Evolutionary conservation across 75 land plant genomes (phyloP).

Genomic region (Cunninghamia lanceolata): DNA sequence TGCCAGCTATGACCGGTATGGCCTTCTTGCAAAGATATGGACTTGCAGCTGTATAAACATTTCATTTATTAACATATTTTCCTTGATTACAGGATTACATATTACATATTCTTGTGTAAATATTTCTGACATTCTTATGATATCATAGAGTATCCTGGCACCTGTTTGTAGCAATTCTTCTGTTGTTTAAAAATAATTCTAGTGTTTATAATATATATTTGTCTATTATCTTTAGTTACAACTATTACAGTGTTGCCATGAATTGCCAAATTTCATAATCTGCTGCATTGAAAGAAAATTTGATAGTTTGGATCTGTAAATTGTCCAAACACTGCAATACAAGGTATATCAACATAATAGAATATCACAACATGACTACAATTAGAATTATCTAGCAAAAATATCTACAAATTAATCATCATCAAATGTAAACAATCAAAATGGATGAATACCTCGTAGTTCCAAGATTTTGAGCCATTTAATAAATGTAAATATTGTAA

Average conservation of each 20-base stretch:
- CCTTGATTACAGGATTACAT: too few species aligned
- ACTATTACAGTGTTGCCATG: neutral
- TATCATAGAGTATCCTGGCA: too few species aligned
- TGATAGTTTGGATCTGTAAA: neutral
- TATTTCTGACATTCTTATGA: too few species aligned
- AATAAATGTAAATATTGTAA: too few species aligned
- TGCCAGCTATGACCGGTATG: constrained; percentile 89
- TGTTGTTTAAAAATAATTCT: neutral
- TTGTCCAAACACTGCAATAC: neutral
- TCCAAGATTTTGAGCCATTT: too few species aligned
- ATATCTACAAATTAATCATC: too few species aligned
- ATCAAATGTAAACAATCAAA: too few species aligned
- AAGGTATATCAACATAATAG: neutral
- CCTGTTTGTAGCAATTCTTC: neutral
- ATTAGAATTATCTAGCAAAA: too few species aligned
- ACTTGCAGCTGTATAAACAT: constrained; percentile 42
- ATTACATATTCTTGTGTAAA: too few species aligned
- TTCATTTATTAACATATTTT: too few species aligned
- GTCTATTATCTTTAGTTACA: neutral
- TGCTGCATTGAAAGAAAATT: neutral
- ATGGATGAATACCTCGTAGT: too few species aligned
- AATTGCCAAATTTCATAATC: neutral
- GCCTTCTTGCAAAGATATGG: constrained; percentile 83
- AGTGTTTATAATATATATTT: neutral
- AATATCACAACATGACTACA: too few species aligned